phyloP scores from a whole-genome alignment of 78 protist species.

The Dictyostelium citrinum region DNA sequence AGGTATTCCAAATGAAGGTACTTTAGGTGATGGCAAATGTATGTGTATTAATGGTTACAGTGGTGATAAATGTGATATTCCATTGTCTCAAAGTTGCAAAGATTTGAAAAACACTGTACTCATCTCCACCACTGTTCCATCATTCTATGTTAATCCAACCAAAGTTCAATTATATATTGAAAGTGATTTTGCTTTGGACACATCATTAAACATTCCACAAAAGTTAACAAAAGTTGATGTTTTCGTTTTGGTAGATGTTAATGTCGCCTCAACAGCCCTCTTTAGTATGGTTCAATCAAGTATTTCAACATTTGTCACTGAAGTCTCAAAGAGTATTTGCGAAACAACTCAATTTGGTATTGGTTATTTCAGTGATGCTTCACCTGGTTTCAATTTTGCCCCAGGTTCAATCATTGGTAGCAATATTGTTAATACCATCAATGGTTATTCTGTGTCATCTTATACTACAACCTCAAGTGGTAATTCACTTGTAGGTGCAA shows the following conservation, averaged over 20 bases:
- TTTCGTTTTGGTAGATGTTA: not conserved
- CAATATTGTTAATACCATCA: not conserved
- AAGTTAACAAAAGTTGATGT: not conserved
- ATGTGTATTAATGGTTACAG: constrained; percentile 28
- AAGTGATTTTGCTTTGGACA: not conserved
- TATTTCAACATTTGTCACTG: not conserved
- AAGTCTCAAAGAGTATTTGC: not conserved
- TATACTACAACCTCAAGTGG: not conserved
- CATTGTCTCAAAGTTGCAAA: not conserved
- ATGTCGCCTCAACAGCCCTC: not conserved
- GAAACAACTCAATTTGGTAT: not conserved
- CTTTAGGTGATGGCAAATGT: constrained; percentile 43
- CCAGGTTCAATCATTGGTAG: not conserved
- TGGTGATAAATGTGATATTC: constrained; percentile 14
- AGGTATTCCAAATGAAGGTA: constrained; percentile 25
- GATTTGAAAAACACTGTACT: not conserved
- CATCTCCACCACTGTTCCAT: not conserved
- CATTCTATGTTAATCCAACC: not conserved
- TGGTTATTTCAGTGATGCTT: not conserved
- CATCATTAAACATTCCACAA: not conserved
- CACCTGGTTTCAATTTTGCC: not conserved
- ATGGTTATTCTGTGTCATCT: not conserved
- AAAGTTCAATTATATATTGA: not conserved
- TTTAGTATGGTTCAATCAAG: not conserved
- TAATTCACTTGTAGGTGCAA: not conserved